Conservation (phyloP, 2,329 filamentous ascomycete genomes). For the Leptographium galeiforme region DNA sequence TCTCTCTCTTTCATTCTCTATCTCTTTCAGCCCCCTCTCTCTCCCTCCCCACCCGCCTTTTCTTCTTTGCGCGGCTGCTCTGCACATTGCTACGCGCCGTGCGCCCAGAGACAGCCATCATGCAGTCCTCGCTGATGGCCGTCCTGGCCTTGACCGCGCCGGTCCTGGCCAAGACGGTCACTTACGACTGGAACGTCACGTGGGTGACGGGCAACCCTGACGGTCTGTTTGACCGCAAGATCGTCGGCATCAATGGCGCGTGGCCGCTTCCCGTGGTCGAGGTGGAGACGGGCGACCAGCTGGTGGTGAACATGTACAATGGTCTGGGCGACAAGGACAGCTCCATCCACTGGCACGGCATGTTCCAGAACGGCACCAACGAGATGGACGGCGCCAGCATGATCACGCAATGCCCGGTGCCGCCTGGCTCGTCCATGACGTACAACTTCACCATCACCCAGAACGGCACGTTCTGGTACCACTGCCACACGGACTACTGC, state of each 20-base stretch:
- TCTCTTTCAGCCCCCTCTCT: neutral
- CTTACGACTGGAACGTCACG: constrained; percentile 53
- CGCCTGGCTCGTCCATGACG: constrained; percentile 46
- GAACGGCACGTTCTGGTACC: constrained; percentile 66
- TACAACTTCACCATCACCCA: constrained; percentile 52
- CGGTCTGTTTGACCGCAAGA: constrained; percentile 46
- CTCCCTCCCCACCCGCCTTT: neutral
- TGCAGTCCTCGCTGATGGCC: constrained; percentile 3
- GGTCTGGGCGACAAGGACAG: constrained; percentile 48
- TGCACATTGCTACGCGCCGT: neutral
- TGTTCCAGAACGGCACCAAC: constrained; percentile 53
- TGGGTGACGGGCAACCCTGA: constrained; percentile 66
- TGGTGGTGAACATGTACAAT: constrained; percentile 47
- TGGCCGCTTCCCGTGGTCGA: constrained; percentile 61
- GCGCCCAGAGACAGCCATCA: neutral
- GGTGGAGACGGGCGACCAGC: constrained; percentile 46
- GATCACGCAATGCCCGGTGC: constrained; percentile 54
- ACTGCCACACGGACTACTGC: constrained; percentile 52
- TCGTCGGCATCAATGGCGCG: constrained; percentile 63
- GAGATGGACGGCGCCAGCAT: constrained; percentile 58
- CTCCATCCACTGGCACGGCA: constrained; percentile 56
- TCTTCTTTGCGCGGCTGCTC: neutral
- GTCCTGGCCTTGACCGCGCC: constrained; percentile 8
- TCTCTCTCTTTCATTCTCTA: neutral
- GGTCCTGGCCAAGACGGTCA: constrained; percentile 28